Evolutionary conservation across 2,329 filamentous ascomycete genomes (phyloP).

Genomic region (Beauveria asiatica): DNA sequence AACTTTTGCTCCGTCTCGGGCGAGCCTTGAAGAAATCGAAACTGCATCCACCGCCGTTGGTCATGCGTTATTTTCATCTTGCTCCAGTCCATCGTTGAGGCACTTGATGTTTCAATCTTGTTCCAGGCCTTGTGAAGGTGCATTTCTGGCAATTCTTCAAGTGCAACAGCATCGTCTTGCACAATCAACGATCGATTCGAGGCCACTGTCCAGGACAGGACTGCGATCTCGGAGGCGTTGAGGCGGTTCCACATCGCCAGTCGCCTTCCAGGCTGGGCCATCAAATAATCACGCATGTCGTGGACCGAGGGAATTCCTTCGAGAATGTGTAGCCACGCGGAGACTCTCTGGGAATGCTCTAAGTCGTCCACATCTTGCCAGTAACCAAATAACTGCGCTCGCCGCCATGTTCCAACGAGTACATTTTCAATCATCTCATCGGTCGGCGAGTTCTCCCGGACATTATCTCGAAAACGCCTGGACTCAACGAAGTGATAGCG

Average conservation of each 20-base stretch:
- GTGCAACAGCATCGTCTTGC: constrained; percentile 48
- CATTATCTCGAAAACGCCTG: background rate
- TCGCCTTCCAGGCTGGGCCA: constrained; percentile 26
- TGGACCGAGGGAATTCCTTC: constrained; percentile 52
- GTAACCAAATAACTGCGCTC: constrained; percentile 17
- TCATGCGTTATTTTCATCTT: too few species aligned
- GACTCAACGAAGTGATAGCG: background rate
- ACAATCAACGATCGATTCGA: constrained; percentile 84
- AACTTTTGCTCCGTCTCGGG: constrained; percentile 81
- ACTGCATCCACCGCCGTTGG: constrained; percentile 56
- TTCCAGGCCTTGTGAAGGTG: constrained; percentile 16
- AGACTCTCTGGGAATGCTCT: constrained; percentile 6
- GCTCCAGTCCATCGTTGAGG: constrained; percentile 10
- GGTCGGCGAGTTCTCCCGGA: background rate
- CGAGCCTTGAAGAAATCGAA: constrained; percentile 79
- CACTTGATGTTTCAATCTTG: constrained; percentile 44
- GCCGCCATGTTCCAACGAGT: background rate
- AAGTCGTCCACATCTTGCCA: constrained; percentile 19
- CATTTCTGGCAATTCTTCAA: background rate
- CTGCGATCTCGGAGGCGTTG: constrained; percentile 53
- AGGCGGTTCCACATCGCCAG: constrained; percentile 46
- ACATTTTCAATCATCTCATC: background rate
- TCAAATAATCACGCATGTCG: constrained; percentile 45
- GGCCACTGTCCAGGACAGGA: constrained; percentile 81
- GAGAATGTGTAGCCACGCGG: constrained; percentile 37